phyloP scores from a whole-genome alignment of 106 monocot genomes.

The Cymbidium sinense region DNA sequence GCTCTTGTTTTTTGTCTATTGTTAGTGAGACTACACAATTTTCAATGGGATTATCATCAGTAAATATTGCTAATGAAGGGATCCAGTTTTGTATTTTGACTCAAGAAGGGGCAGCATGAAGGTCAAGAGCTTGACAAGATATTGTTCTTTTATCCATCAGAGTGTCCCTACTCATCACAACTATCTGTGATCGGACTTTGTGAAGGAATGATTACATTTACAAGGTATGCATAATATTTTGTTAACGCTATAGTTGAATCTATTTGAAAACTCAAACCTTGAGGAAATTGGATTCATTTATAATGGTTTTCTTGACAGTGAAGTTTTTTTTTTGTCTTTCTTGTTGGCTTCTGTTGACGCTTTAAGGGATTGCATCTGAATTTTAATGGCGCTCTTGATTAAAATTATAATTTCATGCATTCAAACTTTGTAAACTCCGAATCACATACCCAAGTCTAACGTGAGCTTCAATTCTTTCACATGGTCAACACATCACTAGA shows the following conservation, averaged over 20 bases:
- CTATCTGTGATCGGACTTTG: slow-evolving; percentile 86
- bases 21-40: background rate
- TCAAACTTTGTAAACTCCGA: background rate
- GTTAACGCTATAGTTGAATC: background rate
- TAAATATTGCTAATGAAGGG: slow-evolving; percentile 30
- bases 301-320: background rate
- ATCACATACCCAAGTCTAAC: background rate
- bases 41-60: slow-evolving; percentile 63
- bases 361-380: background rate
- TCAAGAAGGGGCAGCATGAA: slow-evolving; percentile 88
- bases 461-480: background rate
- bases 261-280: background rate
- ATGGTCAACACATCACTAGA: background rate
- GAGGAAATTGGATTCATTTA: background rate
- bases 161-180: slow-evolving; percentile 59
- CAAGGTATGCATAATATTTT: slow-evolving; percentile 41
- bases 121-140: slow-evolving; percentile 98
- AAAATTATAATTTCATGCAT: background rate
- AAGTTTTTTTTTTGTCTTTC: background rate
- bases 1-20: background rate
- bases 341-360: background rate
- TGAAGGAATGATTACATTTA: slow-evolving; percentile 95
- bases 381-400: background rate
- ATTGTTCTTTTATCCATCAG: slow-evolving; percentile 70
- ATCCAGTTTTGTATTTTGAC: slow-evolving; percentile 77